These are phyloP conservation scores for Margaritispora aquatica DNA, from an alignment of 495 filamentous ascomycete species.

Conservation along the genomic window DNA sequence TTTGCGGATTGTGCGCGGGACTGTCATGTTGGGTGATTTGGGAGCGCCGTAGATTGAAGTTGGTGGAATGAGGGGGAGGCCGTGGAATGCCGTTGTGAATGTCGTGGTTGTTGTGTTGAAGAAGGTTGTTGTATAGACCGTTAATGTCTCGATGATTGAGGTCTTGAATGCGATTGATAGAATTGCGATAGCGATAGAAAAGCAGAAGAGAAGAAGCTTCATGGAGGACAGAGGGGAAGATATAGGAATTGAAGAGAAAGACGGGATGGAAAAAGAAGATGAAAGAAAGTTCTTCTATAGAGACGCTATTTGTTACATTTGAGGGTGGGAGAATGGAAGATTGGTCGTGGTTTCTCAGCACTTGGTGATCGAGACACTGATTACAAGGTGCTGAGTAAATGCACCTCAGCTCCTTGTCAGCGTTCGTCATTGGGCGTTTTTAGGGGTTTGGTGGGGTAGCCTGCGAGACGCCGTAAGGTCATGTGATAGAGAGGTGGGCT, in stretches of 20 bases:
- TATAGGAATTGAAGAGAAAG: too few relatives aligned
- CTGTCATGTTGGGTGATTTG: constrained; percentile 49
- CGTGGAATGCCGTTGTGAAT: constrained; percentile 15
- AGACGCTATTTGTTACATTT: neutral
- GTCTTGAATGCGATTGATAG: constrained; percentile 22
- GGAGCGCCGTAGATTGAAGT: constrained; percentile 16
- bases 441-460: neutral
- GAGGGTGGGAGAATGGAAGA: too few relatives aligned
- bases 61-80: constrained; percentile 14
- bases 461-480: neutral
- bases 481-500: neutral
- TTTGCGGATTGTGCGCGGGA: constrained; percentile 70
- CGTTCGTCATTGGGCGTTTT: neutral
- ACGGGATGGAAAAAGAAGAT: constrained; percentile 4
- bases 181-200: constrained; percentile 18
- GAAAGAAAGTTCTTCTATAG: constrained; percentile 10
- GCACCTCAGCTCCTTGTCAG: neutral
- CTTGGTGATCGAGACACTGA: constrained; percentile 4
- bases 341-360: constrained; percentile 13
- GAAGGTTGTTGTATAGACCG: neutral
- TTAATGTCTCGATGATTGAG: constrained; percentile 25
- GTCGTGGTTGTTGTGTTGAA: constrained; percentile 5
- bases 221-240: constrained; percentile 12
- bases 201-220: constrained; percentile 16
- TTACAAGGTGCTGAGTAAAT: constrained; percentile 13